Evolutionary conservation across 345 rosid genomes (phyloP).

Genomic region (Anastatica hierochuntica): DNA sequence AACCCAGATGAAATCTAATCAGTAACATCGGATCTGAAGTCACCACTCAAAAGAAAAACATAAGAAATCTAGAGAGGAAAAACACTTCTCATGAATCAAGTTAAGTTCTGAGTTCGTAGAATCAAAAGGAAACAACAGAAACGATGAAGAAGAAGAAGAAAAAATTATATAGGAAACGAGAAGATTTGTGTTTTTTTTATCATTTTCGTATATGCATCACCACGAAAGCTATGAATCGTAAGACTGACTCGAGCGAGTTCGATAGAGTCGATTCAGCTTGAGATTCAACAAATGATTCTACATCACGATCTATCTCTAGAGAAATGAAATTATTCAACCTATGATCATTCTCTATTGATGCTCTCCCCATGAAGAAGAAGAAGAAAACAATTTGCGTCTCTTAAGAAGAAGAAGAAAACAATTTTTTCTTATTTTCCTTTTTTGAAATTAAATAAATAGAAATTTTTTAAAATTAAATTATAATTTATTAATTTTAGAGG

Average conservation of each 20-base stretch:
- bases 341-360: constrained; percentile 14
- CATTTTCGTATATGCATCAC: constrained; percentile 11
- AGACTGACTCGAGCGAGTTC: constrained; percentile 33
- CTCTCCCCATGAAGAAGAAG: neutral
- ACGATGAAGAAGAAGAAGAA: too few species aligned
- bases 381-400: neutral
- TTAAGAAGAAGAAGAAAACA: neutral
- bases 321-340: too few species aligned
- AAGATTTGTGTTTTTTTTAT: constrained; percentile 20
- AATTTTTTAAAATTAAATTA: too few species aligned
- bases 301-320: too few species aligned
- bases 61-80: too few species aligned
- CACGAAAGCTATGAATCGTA: constrained; percentile 23
- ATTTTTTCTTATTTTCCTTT: too few species aligned
- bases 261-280: constrained; percentile 24
- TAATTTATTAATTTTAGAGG: too few species aligned
- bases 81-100: too few species aligned
- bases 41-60: too few species aligned
- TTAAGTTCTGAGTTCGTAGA: too few species aligned
- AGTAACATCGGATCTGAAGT: constrained; percentile 4
- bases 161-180: neutral
- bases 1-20: too few species aligned
- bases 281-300: constrained; percentile 12
- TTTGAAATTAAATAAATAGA: too few species aligned
- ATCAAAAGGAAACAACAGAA: neutral